Conservation (phyloP, 306 rosid genomes). For the Mucuna pruriens region DNA sequence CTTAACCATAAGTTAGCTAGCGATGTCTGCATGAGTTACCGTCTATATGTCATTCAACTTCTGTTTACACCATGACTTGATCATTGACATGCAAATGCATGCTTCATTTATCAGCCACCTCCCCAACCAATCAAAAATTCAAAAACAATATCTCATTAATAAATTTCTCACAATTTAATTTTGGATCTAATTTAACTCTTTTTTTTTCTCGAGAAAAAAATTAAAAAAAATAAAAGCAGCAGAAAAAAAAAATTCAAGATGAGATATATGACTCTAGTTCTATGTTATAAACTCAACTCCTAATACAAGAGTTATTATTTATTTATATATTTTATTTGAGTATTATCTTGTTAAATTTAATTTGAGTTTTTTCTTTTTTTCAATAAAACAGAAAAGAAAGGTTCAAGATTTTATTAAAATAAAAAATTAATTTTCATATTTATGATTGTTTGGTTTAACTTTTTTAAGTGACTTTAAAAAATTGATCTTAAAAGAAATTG, state of each 20-base stretch:
- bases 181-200: no score
- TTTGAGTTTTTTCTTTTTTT: no score
- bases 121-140: neutral
- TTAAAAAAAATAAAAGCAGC: no score
- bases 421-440: neutral
- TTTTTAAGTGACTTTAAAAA: neutral
- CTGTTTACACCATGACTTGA: conserved; percentile 25
- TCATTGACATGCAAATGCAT: conserved; percentile 37
- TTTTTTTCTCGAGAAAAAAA: no score
- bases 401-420: neutral
- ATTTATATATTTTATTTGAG: no score
- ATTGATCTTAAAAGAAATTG: neutral
- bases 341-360: no score
- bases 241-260: no score
- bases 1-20: conserved; percentile 30
- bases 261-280: no score
- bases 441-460: neutral
- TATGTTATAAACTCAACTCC: no score
- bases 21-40: conserved; percentile 58
- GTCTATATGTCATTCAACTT: conserved; percentile 51
- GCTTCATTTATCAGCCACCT: conserved; percentile 32
- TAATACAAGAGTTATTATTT: no score
- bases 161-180: no score
- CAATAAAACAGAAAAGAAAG: neutral
- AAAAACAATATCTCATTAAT: neutral